These are phyloP conservation scores for Hordeum vulgare DNA, from an alignment of 176 grass and related monocot genomes.

Conservation along the genomic window MorexV3_pseudomolecules_assembly NC_058519.1:557512297-557512796, in stretches of 20 bases:
- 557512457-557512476: constrained; percentile 91
- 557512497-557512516: constrained; percentile 37
- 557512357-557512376: background rate
- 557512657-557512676: constrained; percentile 20
- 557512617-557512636: background rate
- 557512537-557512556: background rate
- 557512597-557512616: constrained; percentile 12
- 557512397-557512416: too few relatives aligned
- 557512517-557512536: background rate
- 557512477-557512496: constrained; percentile 80
- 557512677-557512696: background rate
- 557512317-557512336: background rate
- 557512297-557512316: background rate
- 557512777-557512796: too few relatives aligned
- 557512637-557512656: background rate
- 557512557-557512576: background rate
- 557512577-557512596: background rate
- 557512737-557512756: background rate
- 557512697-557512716: background rate
- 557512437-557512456: constrained; percentile 98
- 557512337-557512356: background rate
- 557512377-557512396: background rate
- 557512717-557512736: background rate
- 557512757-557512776: too few relatives aligned
- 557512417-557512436: constrained; percentile 91